Conservation (phyloP, 495 filamentous ascomycete species). For the Platismatia glauca region DNA sequence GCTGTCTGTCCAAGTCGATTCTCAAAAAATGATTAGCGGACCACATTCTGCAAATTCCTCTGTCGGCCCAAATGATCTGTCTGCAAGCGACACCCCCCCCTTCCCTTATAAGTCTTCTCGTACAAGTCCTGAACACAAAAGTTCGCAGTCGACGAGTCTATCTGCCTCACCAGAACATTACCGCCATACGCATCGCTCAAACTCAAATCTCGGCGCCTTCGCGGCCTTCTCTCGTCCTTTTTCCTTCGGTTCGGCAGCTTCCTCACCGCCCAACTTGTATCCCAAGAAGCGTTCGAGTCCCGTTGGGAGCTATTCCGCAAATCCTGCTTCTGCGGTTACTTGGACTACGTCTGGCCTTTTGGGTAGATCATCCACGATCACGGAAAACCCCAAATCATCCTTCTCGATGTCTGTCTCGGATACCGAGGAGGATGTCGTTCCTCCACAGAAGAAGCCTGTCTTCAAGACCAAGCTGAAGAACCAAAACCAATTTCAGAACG, state of each 20-base stretch:
- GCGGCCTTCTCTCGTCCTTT: constrained; percentile 66
- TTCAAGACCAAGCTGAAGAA: constrained; percentile 66
- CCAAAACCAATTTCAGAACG: constrained; percentile 66
- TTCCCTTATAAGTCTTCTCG: constrained; percentile 15
- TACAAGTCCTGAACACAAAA: constrained; percentile 28
- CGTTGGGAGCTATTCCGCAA: constrained; percentile 53
- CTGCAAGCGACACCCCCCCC: constrained; percentile 62
- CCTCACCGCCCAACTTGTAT: constrained; percentile 51
- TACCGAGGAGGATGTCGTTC: constrained; percentile 36
- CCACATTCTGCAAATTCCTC: constrained; percentile 19
- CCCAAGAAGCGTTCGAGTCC: constrained; percentile 56
- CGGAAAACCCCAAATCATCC: constrained; percentile 28
- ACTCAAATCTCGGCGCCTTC: constrained; percentile 54
- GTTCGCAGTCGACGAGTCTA: constrained; percentile 44
- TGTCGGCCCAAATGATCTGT: constrained; percentile 32
- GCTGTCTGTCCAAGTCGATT: constrained; percentile 3
- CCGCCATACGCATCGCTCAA: constrained; percentile 33
- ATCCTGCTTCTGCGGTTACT: constrained; percentile 49
- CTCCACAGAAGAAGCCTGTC: constrained; percentile 26
- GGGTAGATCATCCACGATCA: constrained; percentile 32
- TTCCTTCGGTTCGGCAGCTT: constrained; percentile 54
- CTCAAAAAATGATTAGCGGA: constrained; percentile 10
- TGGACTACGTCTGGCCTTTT: constrained; percentile 59
- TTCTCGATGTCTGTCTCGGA: constrained; percentile 32
- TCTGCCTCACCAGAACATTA: constrained; percentile 67